Conservation (phyloP, 768 basidiomycete genomes). For the Dentipellis sp. region DNA sequence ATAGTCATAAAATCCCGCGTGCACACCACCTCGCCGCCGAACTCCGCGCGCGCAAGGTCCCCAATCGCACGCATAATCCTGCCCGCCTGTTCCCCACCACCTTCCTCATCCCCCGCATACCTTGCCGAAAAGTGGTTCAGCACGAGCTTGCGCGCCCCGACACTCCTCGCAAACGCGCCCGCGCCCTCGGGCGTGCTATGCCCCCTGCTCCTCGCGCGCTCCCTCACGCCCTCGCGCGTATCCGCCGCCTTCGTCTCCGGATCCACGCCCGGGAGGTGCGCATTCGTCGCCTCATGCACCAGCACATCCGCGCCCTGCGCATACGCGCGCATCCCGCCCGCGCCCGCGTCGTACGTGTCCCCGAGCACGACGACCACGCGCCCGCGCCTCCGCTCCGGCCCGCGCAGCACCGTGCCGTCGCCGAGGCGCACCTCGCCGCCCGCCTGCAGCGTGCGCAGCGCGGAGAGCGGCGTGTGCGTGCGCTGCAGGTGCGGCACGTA, state of each 20-base stretch:
- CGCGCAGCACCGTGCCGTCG: conserved; percentile 66
- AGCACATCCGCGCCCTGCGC: conserved; percentile 63
- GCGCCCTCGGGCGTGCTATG: conserved; percentile 94
- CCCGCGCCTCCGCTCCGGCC: conserved; percentile 56
- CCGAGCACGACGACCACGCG: conserved; percentile 77
- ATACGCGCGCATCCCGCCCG: conserved; percentile 48
- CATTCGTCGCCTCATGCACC: conserved; percentile 88
- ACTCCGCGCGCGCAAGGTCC: conserved; percentile 43
- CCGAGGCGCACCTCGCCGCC: conserved; percentile 54
- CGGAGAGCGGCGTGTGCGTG: conserved; percentile 61
- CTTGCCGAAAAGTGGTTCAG: conserved; percentile 84
- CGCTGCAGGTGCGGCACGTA: conserved; percentile 65
- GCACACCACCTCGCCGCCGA: conserved; percentile 50
- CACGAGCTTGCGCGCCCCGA: conserved; percentile 52
- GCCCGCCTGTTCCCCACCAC: conserved; percentile 29
- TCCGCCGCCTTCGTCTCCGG: conserved; percentile 46
- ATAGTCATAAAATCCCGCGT: conserved; percentile 71
- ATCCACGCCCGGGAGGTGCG: conserved; percentile 63
- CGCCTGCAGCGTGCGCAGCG: conserved; percentile 56
- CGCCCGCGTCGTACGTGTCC: conserved; percentile 69
- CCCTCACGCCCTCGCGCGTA: conserved; percentile 51
- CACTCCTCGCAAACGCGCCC: conserved; percentile 62
- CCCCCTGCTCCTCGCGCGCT: conserved; percentile 62
- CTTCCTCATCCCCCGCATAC: conserved; percentile 60
- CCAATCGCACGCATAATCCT: conserved; percentile 57